Conservation (phyloP, 2,329 filamentous ascomycete genomes). For the Allantophomopsis lycopodina region DNA sequence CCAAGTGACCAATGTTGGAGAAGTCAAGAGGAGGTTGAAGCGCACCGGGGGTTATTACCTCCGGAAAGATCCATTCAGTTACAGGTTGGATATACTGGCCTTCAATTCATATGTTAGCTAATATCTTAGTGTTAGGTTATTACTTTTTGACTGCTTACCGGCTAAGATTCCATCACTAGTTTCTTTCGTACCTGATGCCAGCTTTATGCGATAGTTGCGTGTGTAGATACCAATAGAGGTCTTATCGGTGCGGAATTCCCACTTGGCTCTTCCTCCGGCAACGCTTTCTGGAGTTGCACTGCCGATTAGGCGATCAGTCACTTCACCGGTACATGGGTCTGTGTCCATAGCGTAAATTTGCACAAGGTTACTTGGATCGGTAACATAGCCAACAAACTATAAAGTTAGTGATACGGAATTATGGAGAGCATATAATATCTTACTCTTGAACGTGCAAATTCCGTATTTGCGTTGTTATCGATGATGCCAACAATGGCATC, state of each 20-base stretch:
- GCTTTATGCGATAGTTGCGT: slow-evolving; percentile 24
- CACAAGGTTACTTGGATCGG: slow-evolving; percentile 20
- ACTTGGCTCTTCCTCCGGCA: slow-evolving; percentile 23
- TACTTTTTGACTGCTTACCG: slow-evolving; percentile 7
- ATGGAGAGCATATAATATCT: background rate
- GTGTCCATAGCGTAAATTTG: slow-evolving; percentile 25
- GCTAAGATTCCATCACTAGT: slow-evolving; percentile 25
- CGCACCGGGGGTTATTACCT: slow-evolving; percentile 22
- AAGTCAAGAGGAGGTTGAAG: slow-evolving; percentile 20
- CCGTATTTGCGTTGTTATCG: slow-evolving; percentile 18
- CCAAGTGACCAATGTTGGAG: slow-evolving; percentile 17
- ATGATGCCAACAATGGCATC: slow-evolving; percentile 25
- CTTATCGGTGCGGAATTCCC: slow-evolving; percentile 19
- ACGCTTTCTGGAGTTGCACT: slow-evolving; percentile 14
- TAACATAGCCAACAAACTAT: slow-evolving; percentile 23
- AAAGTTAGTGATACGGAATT: background rate
- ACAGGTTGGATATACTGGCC: slow-evolving; percentile 24
- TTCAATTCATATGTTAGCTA: no score
- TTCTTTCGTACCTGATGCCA: slow-evolving; percentile 17
- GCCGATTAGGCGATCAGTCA: slow-evolving; percentile 20
- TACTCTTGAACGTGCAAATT: slow-evolving; percentile 19
- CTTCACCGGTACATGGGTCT: slow-evolving; percentile 25
- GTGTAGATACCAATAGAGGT: slow-evolving; percentile 20
- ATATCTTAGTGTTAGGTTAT: no score
- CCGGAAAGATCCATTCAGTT: slow-evolving; percentile 28